These are phyloP conservation scores for Venturiaceae sp. DNA, from an alignment of 2,329 filamentous ascomycete species.

Conservation along the genomic window DNA sequence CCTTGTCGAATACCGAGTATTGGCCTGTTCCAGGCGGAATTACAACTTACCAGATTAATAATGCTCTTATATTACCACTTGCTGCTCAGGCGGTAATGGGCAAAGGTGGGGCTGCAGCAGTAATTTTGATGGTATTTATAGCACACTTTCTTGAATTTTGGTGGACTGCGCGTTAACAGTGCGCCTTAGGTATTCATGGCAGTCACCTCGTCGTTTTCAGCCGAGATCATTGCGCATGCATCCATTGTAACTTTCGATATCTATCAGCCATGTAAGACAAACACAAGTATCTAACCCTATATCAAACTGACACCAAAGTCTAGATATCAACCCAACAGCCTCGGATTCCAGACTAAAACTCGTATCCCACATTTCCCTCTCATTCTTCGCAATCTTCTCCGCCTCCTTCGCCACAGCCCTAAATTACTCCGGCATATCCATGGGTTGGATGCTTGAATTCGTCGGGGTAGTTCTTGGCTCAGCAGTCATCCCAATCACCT, in stretches of 20 bases:
- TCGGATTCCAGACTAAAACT: not conserved
- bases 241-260: conserved; percentile 5
- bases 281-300: not conserved
- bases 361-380: not conserved
- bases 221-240: conserved; percentile 4
- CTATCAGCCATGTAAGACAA: conserved; percentile 1
- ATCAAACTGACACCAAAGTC: not conserved
- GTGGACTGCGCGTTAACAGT: not conserved
- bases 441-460: conserved; percentile 8
- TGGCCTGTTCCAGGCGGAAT: conserved; percentile 1
- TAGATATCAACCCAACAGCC: conserved; percentile 1
- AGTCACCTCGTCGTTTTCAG: conserved; percentile 1
- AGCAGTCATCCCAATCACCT: not conserved
- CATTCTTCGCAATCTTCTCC: conserved; percentile 3
- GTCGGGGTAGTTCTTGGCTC: conserved; percentile 2
- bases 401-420: not conserved
- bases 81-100: conserved; percentile 4
- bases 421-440: conserved; percentile 5
- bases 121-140: conserved; percentile 3
- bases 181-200: not conserved
- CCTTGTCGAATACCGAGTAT: not conserved
- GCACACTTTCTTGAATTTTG: not conserved
- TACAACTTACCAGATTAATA: not conserved
- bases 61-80: conserved; percentile 3
- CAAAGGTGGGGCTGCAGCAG: not conserved